phyloP scores from a whole-genome alignment of 495 filamentous ascomycete species.

The Lindgomyces ingoldianus region DNA sequence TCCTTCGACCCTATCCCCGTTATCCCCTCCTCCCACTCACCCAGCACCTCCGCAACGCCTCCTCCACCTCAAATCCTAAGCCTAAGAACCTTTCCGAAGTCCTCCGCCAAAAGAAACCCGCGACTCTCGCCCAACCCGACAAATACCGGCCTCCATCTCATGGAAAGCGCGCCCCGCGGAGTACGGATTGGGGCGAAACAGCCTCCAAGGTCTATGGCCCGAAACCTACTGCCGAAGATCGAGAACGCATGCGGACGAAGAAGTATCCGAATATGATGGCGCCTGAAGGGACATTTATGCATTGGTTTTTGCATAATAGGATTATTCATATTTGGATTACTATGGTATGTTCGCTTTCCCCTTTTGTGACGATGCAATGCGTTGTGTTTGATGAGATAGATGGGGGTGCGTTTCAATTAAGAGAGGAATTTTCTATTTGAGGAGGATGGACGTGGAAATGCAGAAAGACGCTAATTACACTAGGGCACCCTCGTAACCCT shows the following conservation, averaged over 20 bases:
- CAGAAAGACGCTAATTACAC: no score
- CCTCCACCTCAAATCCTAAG: background rate
- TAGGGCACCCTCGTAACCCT: conserved; percentile 67
- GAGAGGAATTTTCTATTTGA: no score
- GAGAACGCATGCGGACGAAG: conserved; percentile 59
- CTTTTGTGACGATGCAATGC: no score
- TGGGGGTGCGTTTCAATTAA: no score
- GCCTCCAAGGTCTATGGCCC: conserved; percentile 62
- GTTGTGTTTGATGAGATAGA: no score
- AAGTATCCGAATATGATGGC: conserved; percentile 83
- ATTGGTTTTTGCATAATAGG: conserved; percentile 71
- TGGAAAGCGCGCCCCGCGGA: conserved; percentile 57
- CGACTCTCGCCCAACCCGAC: conserved; percentile 73
- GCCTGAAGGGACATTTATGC: conserved; percentile 69
- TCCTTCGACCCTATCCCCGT: conserved; percentile 20
- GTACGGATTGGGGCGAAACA: conserved; percentile 40
- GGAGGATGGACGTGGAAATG: no score
- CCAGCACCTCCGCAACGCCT: conserved; percentile 27
- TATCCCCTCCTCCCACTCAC: background rate
- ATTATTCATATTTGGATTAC: conserved; percentile 77
- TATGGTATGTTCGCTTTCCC: conserved; percentile 57
- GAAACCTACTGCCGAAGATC: conserved; percentile 54
- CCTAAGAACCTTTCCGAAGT: conserved; percentile 17
- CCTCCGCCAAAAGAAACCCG: conserved; percentile 45
- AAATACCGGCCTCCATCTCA: conserved; percentile 87